Percentiles rank a stretch among this genome's conserved stretches.
These are phyloP conservation scores for Calonectria multiphialidica DNA, from an alignment of 2,329 filamentous ascomycete species.

Conservation along the genomic window DNA sequence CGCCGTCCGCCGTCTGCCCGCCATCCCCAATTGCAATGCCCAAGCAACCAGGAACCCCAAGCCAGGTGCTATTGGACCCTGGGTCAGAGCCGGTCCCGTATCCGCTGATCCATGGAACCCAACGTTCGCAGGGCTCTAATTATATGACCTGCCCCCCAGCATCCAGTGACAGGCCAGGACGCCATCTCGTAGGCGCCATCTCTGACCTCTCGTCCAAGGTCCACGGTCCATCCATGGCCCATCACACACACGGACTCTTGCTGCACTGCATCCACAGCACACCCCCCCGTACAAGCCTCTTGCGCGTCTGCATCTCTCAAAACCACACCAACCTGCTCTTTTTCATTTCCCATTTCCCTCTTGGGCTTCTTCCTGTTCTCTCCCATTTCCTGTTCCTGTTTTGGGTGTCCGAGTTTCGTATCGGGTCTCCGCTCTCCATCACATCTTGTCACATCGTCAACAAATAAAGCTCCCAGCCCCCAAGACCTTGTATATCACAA, in stretches of 20 bases:
- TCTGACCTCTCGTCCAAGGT: conserved; percentile 49
- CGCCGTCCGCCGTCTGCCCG: conserved; percentile 37
- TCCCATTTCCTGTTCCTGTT: conserved; percentile 34
- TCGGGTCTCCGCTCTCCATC: conserved; percentile 27
- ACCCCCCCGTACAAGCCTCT: conserved; percentile 29
- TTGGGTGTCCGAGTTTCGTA: conserved; percentile 22
- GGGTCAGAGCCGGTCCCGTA: conserved; percentile 41
- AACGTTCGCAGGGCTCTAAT: conserved; percentile 54
- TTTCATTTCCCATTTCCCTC: conserved; percentile 40
- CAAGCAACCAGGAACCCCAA: conserved; percentile 12
- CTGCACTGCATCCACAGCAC: conserved; percentile 35
- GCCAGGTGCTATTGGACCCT: conserved; percentile 28
- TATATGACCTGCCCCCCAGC: conserved; percentile 52
- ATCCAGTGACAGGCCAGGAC: conserved; percentile 58
- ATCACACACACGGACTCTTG: conserved; percentile 49
- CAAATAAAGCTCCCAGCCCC: conserved; percentile 26
- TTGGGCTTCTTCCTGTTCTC: conserved; percentile 39
- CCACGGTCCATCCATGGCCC: conserved; percentile 41
- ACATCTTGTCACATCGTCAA: conserved; percentile 41
- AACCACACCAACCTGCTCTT: conserved; percentile 44
- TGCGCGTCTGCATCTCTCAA: conserved; percentile 39
- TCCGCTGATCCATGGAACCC: conserved; percentile 46
- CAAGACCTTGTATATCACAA: conserved; percentile 23
- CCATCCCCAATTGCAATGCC: conserved; percentile 25
- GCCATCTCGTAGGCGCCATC: conserved; percentile 57